These are phyloP conservation scores for Cladosporium phlei DNA, from an alignment of 2,329 filamentous ascomycete genomes.

Conservation along the genomic window DNA sequence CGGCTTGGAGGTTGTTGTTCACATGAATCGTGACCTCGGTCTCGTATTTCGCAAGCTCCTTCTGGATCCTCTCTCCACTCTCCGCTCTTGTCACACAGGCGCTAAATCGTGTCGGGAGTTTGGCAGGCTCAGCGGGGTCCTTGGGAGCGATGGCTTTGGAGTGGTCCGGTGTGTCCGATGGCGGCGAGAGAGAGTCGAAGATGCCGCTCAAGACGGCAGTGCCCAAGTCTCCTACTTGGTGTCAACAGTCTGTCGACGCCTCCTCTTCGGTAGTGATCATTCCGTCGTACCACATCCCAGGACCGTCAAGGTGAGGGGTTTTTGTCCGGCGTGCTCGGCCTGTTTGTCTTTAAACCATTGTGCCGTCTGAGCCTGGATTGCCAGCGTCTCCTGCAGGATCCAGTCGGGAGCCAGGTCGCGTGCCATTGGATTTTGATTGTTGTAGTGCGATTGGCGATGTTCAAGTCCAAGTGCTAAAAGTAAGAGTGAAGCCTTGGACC, in stretches of 20 bases:
- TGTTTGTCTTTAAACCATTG: conserved; percentile 17
- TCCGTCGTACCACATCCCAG: conserved; percentile 67
- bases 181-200: conserved; percentile 60
- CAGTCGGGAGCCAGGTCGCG: conserved; percentile 27
- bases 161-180: conserved; percentile 24
- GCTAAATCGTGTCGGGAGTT: conserved; percentile 70
- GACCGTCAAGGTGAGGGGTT: conserved; percentile 65
- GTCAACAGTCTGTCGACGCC: conserved; percentile 11
- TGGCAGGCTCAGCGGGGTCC: conserved; percentile 41
- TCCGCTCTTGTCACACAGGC: conserved; percentile 71
- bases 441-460: too few species aligned
- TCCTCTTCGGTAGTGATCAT: not conserved
- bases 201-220: conserved; percentile 79
- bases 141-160: conserved; percentile 31
- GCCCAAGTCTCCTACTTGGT: conserved; percentile 67
- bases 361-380: conserved; percentile 23
- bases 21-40: conserved; percentile 61
- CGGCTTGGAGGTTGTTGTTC: conserved; percentile 66
- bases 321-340: conserved; percentile 20
- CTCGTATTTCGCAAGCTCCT: conserved; percentile 60
- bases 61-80: conserved; percentile 63
- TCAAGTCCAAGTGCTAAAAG: too few species aligned
- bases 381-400: conserved; percentile 28
- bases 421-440: conserved; percentile 21
- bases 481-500: too few species aligned